These are phyloP conservation scores for Primulina eburnea DNA, from an alignment of 257 asterid genomes.

Conservation along the genomic window DNA sequence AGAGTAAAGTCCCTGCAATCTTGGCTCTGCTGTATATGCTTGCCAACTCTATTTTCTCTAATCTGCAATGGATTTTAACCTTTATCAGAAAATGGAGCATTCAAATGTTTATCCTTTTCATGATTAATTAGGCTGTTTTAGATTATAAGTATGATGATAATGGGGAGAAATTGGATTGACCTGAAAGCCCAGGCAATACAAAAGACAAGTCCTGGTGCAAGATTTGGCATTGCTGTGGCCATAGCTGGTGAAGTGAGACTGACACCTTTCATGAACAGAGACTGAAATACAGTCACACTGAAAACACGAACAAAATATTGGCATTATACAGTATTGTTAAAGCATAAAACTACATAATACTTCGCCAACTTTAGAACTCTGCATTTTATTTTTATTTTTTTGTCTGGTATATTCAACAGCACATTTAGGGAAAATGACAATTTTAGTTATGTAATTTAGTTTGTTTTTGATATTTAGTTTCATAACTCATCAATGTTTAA, in stretches of 20 bases:
- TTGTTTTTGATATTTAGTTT: too few relatives aligned
- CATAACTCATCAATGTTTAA: too few relatives aligned
- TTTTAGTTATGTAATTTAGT: too few relatives aligned
- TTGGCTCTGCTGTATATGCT: constrained; percentile 75
- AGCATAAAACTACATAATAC: neutral
- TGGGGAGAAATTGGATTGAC: constrained; percentile 25
- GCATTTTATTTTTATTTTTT: too few relatives aligned
- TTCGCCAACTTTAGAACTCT: neutral
- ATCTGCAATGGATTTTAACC: constrained; percentile 35
- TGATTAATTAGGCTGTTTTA: neutral
- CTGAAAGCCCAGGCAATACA: constrained; percentile 77
- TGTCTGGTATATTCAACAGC: too few relatives aligned
- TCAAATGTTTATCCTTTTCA: neutral
- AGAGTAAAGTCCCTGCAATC: constrained; percentile 69
- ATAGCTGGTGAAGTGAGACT: constrained; percentile 76
- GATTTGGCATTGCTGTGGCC: constrained; percentile 97
- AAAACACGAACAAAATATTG: neutral
- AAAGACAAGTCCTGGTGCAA: constrained; percentile 85
- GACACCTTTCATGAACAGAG: constrained; percentile 74
- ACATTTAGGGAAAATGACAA: too few relatives aligned
- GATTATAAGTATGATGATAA: too few relatives aligned
- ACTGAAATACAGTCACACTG: constrained; percentile 81
- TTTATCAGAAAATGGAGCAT: too few relatives aligned
- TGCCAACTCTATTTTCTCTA: constrained; percentile 64
- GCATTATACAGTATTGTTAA: neutral